Base-by-base conservation (phyloP, 306 rosid species). In the Gynostemma pentaphyllum region DNA sequence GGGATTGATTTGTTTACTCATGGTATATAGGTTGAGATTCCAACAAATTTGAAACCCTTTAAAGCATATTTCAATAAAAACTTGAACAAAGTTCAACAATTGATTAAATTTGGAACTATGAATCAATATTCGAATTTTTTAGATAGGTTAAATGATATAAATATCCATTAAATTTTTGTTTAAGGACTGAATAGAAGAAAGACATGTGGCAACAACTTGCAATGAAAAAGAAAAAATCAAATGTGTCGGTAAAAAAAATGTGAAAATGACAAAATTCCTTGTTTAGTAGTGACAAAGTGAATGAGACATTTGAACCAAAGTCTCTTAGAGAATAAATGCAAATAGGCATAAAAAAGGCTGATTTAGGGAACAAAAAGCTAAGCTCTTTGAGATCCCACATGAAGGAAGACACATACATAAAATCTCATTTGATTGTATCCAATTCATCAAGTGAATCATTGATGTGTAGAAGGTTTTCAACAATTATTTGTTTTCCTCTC, bases 361-460 rank as follows among this genome's bases (percentile, higher is more conserved):
- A n/a, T n/a, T n/a, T n/a, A n/a, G n/a, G n/a, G 36, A 48, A 60
- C 66, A 60, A 60, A 23, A 60, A 40, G 48, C 66, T 60, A 60
- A 60, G 34, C 47, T 44, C 34, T 40, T 23, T 60, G 66, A 23
- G 69, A 49, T 45, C 59, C 69, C 69, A 65, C 54, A 21, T 64
- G 52, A 44, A 46, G 57, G 52, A 44, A 46, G 57, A 65, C 53
- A 21, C 66, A 14, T 34, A 48, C 41, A 47, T 14, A 48, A 65
- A 47, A 65, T 48, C 59, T 65, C 45, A 65, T 65, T n/a, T 29
- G 23, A 48, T n/a, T 65, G 14, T 52, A 11, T 48, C 69, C 69
- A 47, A 64, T 66, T 39, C 61, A 66, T 49, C 23, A 50, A 66
- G 24, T 51, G 22, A 37, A 51, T 67, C 52, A 52, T 37, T 44